Evolutionary conservation across 768 basidiomycete species (phyloP).

Genomic region (Cystofilobasidium ferigula): DNA sequence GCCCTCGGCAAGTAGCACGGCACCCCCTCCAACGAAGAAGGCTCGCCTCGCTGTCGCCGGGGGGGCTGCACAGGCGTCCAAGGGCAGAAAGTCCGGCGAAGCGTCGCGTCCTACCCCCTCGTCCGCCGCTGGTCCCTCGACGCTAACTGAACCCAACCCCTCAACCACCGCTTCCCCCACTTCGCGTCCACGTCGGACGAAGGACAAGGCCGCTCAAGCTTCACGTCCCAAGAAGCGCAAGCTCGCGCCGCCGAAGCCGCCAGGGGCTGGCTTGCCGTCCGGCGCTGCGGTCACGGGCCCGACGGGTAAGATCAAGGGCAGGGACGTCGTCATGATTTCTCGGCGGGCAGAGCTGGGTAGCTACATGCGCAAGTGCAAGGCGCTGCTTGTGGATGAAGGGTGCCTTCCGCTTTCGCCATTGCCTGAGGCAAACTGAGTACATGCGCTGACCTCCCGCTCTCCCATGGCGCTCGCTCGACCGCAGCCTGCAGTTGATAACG

Average conservation of each 20-base stretch:
- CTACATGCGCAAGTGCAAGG: slow-evolving; percentile 37
- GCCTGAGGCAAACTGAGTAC: neutral
- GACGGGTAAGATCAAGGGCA: slow-evolving; percentile 32
- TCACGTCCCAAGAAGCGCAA: slow-evolving; percentile 3
- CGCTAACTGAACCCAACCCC: neutral
- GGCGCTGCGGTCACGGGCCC: slow-evolving; percentile 27
- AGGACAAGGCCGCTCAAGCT: neutral
- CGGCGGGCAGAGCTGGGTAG: slow-evolving; percentile 33
- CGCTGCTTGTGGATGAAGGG: slow-evolving; percentile 38
- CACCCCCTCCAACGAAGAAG: neutral
- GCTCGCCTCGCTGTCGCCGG: neutral
- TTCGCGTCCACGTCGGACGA: too few relatives aligned
- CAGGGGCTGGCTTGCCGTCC: neutral
- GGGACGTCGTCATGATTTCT: slow-evolving; percentile 36
- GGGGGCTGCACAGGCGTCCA: too few relatives aligned
- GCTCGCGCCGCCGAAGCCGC: slow-evolving; percentile 20
- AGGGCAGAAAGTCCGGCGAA: neutral
- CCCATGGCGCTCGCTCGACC: slow-evolving; percentile 23
- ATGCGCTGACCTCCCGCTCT: neutral
- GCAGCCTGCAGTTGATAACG: slow-evolving; percentile 26
- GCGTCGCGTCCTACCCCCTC: neutral
- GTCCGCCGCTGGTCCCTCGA: neutral
- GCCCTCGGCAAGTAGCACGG: neutral
- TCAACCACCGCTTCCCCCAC: neutral
- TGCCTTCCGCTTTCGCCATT: slow-evolving; percentile 24